A percentile compares a stretch with the other conserved stretches of the same genome.
These are phyloP conservation scores for Collariella sp. DNA, from an alignment of 495 filamentous ascomycete species.

Conservation along the genomic window DNA sequence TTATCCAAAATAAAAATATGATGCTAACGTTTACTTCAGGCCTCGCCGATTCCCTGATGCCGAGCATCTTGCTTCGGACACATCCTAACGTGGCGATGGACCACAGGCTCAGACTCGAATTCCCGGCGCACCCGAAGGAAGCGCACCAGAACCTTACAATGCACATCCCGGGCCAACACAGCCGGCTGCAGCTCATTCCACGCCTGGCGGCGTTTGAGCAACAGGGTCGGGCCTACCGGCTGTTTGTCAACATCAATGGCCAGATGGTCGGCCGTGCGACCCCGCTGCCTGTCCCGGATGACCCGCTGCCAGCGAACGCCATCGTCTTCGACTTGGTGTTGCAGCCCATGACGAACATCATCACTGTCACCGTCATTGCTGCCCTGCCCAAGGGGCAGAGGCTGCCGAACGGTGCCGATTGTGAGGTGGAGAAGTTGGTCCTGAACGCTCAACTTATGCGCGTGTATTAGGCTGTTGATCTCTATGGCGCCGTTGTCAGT, in stretches of 20 bases:
- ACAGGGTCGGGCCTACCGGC: conserved; percentile 30
- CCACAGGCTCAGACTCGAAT: conserved; percentile 44
- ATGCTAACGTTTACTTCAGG: conserved; percentile 17
- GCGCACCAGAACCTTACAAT: conserved; percentile 62
- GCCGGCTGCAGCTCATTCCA: conserved; percentile 56
- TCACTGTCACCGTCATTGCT: conserved; percentile 59
- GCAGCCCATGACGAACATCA: conserved; percentile 52
- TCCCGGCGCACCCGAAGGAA: conserved; percentile 52
- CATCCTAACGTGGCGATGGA: conserved; percentile 53
- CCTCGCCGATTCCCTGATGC: conserved; percentile 51
- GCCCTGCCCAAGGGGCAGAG: conserved; percentile 51
- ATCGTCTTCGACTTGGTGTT: conserved; percentile 55
- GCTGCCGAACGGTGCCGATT: conserved; percentile 45
- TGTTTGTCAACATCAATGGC: conserved; percentile 34
- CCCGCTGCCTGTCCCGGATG: conserved; percentile 35
- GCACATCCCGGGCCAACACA: conserved; percentile 53
- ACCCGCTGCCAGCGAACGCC: conserved; percentile 36
- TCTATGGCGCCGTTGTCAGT: background rate
- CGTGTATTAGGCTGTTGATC: conserved; percentile 1
- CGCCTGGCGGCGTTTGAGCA: conserved; percentile 47
- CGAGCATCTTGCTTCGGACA: conserved; percentile 54
- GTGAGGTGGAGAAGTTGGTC: conserved; percentile 61
- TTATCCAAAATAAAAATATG: no score
- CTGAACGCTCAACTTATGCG: conserved; percentile 23
- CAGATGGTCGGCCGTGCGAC: conserved; percentile 51